Evolutionary conservation across 2,329 filamentous ascomycete species (phyloP), one percentile per base, ranked within the genome.

Genomic region (Tolypocladium amazonense): DNA sequence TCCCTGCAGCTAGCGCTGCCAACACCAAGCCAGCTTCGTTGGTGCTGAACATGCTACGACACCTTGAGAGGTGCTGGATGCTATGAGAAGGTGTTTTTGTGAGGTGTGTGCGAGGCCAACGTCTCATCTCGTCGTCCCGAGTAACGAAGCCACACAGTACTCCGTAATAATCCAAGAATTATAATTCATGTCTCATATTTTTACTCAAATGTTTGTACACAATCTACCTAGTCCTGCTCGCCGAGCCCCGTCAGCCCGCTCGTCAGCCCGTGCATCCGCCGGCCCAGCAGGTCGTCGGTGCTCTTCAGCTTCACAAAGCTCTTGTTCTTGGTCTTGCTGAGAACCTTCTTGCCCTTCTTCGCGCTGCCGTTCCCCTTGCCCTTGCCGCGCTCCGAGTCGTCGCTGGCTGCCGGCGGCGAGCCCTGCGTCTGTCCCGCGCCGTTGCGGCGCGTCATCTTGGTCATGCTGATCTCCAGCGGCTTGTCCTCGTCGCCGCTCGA

Each of bases 381-480:
- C 54, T 25, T 58, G 47, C 62, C 23, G 62, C 47, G 62, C 64
- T 62, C 68, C 63, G 66, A 60, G 43, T 71, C 65, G 60, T 70
- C 65, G 60, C 66, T 68, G 39, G 56, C 52, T 6, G 62, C 62
- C 11, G 63, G 58, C 23, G 62, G 58, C 15, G 57, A 30, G 50
- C 50, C 50, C 50, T 52, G 27, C 45, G 47, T 11, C 38, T 39
- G 35, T 23, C 65, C 67, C 41, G 64, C 65, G 56, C 68, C 67
- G 15, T 74, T 69, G 11, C 75, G 70, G 12, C 75, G 69, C 41
- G 71, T 73, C 61, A 75, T 67, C 62, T 75, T 77, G 15, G 80
- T 82, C 77, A 87, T 83, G 66, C 82, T 86, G 78, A 96, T 96
- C 73, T 96, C 92, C 12, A 97, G 72, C 4, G 90, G 89, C 25